Conservation (phyloP, 345 rosid genomes). For the Clausena lansium region DNA sequence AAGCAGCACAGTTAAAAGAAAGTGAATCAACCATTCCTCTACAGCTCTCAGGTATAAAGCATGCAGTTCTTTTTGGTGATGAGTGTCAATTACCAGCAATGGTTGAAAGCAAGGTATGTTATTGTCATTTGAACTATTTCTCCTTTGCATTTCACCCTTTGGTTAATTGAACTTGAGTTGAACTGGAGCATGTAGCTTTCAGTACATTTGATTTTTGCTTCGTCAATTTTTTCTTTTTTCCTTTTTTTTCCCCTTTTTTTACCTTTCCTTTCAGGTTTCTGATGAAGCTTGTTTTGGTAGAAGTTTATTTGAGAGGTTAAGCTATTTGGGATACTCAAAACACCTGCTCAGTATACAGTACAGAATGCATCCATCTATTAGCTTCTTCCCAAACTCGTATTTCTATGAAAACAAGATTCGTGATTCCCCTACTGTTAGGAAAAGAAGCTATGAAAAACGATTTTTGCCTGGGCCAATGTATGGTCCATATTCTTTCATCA, state of each 20-base stretch:
- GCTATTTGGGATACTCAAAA: slow-evolving; percentile 35
- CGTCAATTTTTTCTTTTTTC: no score
- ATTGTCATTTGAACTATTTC: neutral
- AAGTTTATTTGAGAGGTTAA: slow-evolving; percentile 71
- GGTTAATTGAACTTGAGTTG: neutral
- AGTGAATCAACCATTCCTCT: slow-evolving; percentile 54
- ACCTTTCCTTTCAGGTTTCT: slow-evolving; percentile 28
- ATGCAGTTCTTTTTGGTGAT: slow-evolving; percentile 50
- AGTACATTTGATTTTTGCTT: neutral
- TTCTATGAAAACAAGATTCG: slow-evolving; percentile 44
- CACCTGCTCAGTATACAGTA: slow-evolving; percentile 59
- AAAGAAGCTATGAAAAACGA: slow-evolving; percentile 22
- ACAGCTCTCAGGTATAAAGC: slow-evolving; percentile 36
- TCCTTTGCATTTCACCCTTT: neutral
- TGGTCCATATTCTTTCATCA: slow-evolving; percentile 57
- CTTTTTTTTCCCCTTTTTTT: no score
- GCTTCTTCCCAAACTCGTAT: slow-evolving; percentile 49
- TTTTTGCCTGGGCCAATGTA: slow-evolving; percentile 41
- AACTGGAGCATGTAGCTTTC: neutral
- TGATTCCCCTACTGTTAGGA: slow-evolving; percentile 44
- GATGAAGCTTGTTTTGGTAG: slow-evolving; percentile 44
- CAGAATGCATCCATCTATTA: slow-evolving; percentile 82
- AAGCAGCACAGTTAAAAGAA: slow-evolving; percentile 64
- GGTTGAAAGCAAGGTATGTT: slow-evolving; percentile 44
- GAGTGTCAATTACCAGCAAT: slow-evolving; percentile 51